Evolutionary conservation across 345 rosid genomes (phyloP).

Genomic region (Gossypium longicalyx): DNA sequence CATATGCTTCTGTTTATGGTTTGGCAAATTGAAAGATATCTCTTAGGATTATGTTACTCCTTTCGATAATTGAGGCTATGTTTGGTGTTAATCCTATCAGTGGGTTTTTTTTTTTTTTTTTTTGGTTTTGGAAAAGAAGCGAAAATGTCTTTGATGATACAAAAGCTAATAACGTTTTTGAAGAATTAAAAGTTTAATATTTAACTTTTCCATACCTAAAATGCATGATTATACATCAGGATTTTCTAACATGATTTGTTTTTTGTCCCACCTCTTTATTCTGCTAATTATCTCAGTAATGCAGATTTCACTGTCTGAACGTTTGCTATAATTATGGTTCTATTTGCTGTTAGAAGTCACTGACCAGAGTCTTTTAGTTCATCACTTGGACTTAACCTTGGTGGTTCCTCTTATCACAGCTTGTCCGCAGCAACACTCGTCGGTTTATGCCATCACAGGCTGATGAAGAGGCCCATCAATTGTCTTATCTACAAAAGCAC

Average conservation of each 20-base stretch:
- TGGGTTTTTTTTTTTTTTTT: too few species aligned
- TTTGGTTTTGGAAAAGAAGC: too few species aligned
- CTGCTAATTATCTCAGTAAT: neutral
- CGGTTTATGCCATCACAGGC: slow-evolving; percentile 92
- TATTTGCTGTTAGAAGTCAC: slow-evolving; percentile 2
- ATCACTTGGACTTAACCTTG: slow-evolving; percentile 1
- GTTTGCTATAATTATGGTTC: neutral
- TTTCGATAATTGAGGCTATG: neutral
- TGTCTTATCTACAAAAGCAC: slow-evolving; percentile 93
- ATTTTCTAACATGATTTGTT: neutral
- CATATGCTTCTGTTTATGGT: neutral
- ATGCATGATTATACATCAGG: neutral
- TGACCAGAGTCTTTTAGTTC: neutral
- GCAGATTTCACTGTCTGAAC: neutral
- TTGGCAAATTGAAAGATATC: neutral
- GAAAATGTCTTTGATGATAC: too few species aligned
- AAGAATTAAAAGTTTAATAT: neutral
- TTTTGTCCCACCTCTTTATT: neutral
- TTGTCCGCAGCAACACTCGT: slow-evolving; percentile 93
- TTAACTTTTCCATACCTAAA: neutral
- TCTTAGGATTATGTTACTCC: neutral
- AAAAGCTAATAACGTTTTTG: neutral
- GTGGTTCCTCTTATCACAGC: slow-evolving; percentile 44
- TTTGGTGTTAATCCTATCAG: too few species aligned
- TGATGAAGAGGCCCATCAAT: slow-evolving; percentile 97